phyloP scores from a whole-genome alignment of 345 rosid species.

The Eucalyptus sideroxylon region DNA sequence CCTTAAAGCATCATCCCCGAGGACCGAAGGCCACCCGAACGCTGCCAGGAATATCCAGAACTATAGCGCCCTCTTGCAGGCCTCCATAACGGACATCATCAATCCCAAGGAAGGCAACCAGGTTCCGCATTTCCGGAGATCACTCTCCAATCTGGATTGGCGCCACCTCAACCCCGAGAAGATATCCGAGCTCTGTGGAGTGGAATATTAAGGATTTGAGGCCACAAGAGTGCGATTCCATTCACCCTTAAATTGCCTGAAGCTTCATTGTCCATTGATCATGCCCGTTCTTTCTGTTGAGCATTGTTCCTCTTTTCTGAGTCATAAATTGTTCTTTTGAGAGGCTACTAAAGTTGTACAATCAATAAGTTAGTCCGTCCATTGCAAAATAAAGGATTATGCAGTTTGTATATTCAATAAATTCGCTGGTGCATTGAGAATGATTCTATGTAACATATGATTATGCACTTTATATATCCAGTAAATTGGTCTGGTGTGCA shows the following conservation, averaged over 20 bases:
- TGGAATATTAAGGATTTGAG: background rate
- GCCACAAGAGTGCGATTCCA: background rate
- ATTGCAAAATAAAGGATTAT: background rate
- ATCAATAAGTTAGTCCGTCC: background rate
- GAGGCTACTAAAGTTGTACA: background rate
- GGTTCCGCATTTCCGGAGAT: slow-evolving; percentile 20
- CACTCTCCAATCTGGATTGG: slow-evolving; percentile 39
- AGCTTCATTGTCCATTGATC: background rate
- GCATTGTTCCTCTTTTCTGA: background rate
- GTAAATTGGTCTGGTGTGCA: background rate
- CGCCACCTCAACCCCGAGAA: slow-evolving; percentile 29
- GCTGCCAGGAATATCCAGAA: slow-evolving; percentile 46
- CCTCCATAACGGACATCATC: slow-evolving; percentile 38
- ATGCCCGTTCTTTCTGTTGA: background rate
- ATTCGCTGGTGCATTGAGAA: background rate
- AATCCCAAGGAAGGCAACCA: slow-evolving; percentile 23
- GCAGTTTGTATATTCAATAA: background rate
- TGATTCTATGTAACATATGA: background rate
- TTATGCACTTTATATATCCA: background rate
- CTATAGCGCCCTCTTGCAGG: slow-evolving; percentile 30
- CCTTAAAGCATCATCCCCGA: background rate
- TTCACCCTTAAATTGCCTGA: background rate
- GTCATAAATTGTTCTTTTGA: background rate
- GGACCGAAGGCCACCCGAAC: slow-evolving; percentile 43
- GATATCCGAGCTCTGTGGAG: slow-evolving; percentile 21